A percentile compares a stretch with the other conserved stretches of the same genome.
Evolutionary conservation across 306 rosid species (phyloP).

Genomic region (Prunus davidiana): DNA sequence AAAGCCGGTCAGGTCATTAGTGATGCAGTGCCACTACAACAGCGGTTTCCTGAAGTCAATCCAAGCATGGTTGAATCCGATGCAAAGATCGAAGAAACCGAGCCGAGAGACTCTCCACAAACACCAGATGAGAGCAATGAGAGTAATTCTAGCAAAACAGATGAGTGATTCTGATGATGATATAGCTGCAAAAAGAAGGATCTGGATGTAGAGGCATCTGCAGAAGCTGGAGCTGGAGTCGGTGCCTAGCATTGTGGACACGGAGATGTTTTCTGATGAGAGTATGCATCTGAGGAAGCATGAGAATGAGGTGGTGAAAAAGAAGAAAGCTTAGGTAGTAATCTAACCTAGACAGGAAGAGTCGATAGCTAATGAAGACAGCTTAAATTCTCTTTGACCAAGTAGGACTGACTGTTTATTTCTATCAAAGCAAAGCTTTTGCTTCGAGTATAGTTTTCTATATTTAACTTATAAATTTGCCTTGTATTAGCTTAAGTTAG

Average conservation of each 20-base stretch:
- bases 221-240: background rate
- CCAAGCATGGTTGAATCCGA: constrained; percentile 40
- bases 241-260: background rate
- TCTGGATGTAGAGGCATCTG: background rate
- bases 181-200: constrained; percentile 31
- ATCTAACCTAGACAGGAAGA: background rate
- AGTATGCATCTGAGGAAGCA: background rate
- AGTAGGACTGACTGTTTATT: constrained; percentile 1
- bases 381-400: background rate
- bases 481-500: background rate
- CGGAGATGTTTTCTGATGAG: background rate
- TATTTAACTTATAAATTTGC: background rate
- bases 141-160: constrained; percentile 40
- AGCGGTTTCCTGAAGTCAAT: constrained; percentile 53
- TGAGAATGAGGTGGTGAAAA: background rate
- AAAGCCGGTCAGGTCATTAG: constrained; percentile 55
- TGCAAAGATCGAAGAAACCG: constrained; percentile 42
- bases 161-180: constrained; percentile 48
- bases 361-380: background rate
- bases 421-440: background rate
- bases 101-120: constrained; percentile 33
- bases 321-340: background rate
- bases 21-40: constrained; percentile 73
- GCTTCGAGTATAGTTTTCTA: background rate
- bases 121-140: constrained; percentile 35